Evolutionary conservation across 108 stramenopile species (phyloP).

Genomic region (Aurantiochytrium sp.): DNA sequence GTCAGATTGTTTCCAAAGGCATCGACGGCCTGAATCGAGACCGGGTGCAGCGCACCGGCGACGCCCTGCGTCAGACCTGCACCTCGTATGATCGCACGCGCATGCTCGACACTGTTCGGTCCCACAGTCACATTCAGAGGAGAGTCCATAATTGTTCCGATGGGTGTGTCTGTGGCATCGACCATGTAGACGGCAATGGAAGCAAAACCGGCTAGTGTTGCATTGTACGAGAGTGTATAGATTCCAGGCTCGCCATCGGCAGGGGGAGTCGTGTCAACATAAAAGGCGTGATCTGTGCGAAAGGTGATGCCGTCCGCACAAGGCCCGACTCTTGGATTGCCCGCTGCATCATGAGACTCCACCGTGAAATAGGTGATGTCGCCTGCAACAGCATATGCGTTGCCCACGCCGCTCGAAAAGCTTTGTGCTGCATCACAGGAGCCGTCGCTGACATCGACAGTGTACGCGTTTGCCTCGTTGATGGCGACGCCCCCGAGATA

Average conservation of each 20-base stretch:
- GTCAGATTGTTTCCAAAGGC: conserved; percentile 1
- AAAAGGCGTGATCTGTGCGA: background rate
- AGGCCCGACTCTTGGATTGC: background rate
- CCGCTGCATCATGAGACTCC: background rate
- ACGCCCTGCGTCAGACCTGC: background rate
- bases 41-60: background rate
- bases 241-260: background rate
- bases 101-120: background rate
- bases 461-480: background rate
- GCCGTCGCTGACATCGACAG: background rate
- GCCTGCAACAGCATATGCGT: background rate
- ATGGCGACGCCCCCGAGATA: background rate
- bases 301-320: background rate
- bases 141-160: background rate
- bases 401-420: background rate
- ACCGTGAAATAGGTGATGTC: background rate
- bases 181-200: background rate
- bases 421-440: background rate
- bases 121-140: background rate
- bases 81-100: background rate
- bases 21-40: background rate
- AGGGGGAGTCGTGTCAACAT: background rate
- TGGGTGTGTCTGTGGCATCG: background rate
- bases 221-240: background rate
- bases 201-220: background rate